These are phyloP conservation scores for Tranzscheliella williamsii DNA, from an alignment of 1,284 basidiomycete species.

Conservation along the genomic window DNA sequence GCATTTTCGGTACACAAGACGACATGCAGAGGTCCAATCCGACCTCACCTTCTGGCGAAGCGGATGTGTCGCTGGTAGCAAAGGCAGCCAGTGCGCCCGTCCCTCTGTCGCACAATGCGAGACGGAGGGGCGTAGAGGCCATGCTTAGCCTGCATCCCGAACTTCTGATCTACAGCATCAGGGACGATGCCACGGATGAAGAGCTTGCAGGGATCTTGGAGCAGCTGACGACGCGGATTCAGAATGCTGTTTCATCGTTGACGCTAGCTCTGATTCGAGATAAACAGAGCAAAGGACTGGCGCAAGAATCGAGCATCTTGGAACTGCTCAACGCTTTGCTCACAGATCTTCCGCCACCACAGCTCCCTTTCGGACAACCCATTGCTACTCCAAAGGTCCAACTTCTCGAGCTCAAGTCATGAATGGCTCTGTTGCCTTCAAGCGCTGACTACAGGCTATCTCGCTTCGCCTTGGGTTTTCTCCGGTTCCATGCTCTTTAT, in stretches of 20 bases:
- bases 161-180: conserved; percentile 48
- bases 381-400: conserved; percentile 14
- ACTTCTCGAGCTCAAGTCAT: conserved; percentile 19
- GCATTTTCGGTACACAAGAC: conserved; percentile 27
- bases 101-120: conserved; percentile 25
- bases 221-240: conserved; percentile 55
- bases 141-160: conserved; percentile 47
- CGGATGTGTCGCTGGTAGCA: conserved; percentile 1
- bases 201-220: conserved; percentile 51
- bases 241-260: conserved; percentile 45
- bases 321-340: conserved; percentile 23
- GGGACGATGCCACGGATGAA: conserved; percentile 58
- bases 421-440: background rate
- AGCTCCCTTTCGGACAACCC: conserved; percentile 1
- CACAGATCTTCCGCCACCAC: conserved; percentile 6
- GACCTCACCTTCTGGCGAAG: conserved; percentile 19
- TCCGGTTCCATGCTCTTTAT: too few species aligned
- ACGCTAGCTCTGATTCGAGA: conserved; percentile 22
- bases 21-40: conserved; percentile 23
- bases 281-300: conserved; percentile 14
- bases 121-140: conserved; percentile 47
- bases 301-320: conserved; percentile 9
- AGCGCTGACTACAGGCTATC: too few species aligned
- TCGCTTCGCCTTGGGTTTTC: too few species aligned
- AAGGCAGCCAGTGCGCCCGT: background rate